Evolutionary conservation across 352 stramenopile genomes (phyloP).

Genomic region (Pythium apleroticum): DNA sequence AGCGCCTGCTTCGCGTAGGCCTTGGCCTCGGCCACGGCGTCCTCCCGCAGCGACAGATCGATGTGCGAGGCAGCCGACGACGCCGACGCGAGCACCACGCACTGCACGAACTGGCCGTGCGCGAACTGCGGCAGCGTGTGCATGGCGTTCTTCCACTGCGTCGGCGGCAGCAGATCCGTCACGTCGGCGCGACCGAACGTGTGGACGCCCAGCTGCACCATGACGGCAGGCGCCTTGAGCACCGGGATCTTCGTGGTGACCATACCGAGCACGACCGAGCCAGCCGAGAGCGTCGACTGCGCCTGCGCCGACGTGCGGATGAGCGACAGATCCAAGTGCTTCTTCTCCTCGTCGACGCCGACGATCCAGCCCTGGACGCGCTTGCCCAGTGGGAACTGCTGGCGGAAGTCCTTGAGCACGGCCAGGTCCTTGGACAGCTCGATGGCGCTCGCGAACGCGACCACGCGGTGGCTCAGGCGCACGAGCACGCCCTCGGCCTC

Average conservation of each 20-base stretch:
- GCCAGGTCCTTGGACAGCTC: slow-evolving; percentile 70
- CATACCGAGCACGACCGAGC: slow-evolving; percentile 64
- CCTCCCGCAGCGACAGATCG: slow-evolving; percentile 74
- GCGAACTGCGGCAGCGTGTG: slow-evolving; percentile 62
- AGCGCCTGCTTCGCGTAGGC: slow-evolving; percentile 54
- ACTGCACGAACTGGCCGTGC: slow-evolving; percentile 65
- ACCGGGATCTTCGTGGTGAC: slow-evolving; percentile 72
- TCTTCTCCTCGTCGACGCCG: slow-evolving; percentile 68
- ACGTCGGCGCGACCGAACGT: slow-evolving; percentile 80
- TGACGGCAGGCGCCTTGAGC: slow-evolving; percentile 78
- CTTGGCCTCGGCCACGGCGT: slow-evolving; percentile 51
- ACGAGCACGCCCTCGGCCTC: slow-evolving; percentile 51
- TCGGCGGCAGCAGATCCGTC: slow-evolving; percentile 61
- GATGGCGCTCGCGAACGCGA: slow-evolving; percentile 56
- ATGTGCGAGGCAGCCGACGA: slow-evolving; percentile 38
- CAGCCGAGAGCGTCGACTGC: slow-evolving; percentile 33
- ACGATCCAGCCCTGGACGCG: slow-evolving; percentile 68
- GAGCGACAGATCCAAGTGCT: slow-evolving; percentile 71
- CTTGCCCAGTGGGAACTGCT: slow-evolving; percentile 77
- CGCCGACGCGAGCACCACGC: slow-evolving; percentile 63
- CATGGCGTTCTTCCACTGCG: slow-evolving; percentile 75
- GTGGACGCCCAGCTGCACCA: slow-evolving; percentile 80
- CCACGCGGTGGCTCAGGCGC: slow-evolving; percentile 73
- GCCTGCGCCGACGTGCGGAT: slow-evolving; percentile 38
- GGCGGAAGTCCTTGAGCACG: slow-evolving; percentile 55